Evolutionary conservation across 2,329 filamentous ascomycete species (phyloP).

Genomic region (Ascochyta fabae): DNA sequence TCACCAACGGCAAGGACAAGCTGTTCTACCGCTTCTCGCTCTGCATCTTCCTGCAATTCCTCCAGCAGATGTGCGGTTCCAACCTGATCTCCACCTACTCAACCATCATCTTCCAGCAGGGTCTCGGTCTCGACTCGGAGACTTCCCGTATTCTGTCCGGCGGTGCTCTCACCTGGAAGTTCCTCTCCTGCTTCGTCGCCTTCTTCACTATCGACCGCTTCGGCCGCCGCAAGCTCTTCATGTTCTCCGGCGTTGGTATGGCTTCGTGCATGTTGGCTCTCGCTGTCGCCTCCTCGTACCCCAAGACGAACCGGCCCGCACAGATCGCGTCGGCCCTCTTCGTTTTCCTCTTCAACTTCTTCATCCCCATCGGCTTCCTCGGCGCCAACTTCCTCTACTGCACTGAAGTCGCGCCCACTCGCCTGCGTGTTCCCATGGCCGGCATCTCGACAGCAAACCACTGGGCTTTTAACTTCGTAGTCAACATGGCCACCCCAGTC

Average conservation of each 20-base stretch:
- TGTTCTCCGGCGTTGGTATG: conserved; percentile 61
- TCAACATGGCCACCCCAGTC: conserved; percentile 44
- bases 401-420: conserved; percentile 62
- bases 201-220: conserved; percentile 76
- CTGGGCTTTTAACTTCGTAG: conserved; percentile 54
- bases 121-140: conserved; percentile 52
- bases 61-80: conserved; percentile 60
- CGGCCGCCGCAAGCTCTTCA: conserved; percentile 65
- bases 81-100: conserved; percentile 60
- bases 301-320: conserved; percentile 53
- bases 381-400: conserved; percentile 68
- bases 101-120: conserved; percentile 51
- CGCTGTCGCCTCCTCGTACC: conserved; percentile 60
- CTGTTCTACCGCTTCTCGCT: conserved; percentile 67
- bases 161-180: conserved; percentile 64
- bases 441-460: conserved; percentile 63
- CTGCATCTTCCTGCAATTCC: conserved; percentile 59
- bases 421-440: conserved; percentile 61
- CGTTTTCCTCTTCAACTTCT: conserved; percentile 66
- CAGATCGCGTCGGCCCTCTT: conserved; percentile 62
- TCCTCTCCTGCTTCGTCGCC: conserved; percentile 65
- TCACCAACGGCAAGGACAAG: conserved; percentile 65
- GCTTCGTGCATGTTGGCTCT: conserved; percentile 61
- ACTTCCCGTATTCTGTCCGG: conserved; percentile 68
- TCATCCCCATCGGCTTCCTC: conserved; percentile 65